Evolutionary conservation across 2,329 filamentous ascomycete species (phyloP), one percentile per base, ranked within the genome.

Genomic region (Pestalotiopsis sp.): DNA sequence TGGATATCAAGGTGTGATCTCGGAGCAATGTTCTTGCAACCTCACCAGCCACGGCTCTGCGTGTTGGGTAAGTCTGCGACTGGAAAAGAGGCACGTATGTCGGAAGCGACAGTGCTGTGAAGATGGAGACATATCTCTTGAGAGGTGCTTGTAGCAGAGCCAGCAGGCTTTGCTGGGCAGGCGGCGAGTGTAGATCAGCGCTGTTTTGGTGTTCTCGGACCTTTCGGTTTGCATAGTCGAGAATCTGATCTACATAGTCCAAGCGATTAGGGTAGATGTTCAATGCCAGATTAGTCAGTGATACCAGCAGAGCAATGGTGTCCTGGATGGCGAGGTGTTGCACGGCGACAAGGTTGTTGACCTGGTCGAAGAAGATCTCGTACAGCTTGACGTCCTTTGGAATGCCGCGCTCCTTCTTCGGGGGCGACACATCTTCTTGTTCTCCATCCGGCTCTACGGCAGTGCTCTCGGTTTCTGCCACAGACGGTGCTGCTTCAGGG

Each of bases 341-440:
- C 66, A 93, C 93, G 81, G 94, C 95, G 71, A 98, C 95, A 65
- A 99, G 85, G 76, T 95, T 95, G 77, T 97, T 92, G 71, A 98
- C 96, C 80, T 98, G 96, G 65, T 94, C 92, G 77, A 98, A 97
- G 85, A 98, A 99, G 69, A 98, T 94, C 81, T 98, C 95, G 80
- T 98, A 98, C 27, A 99, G 88, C 81, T 94, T 95, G 69, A 97
- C 90, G 75, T 94, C 91, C 66, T 91, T 87, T 0, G 92, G 91
- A 72, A 94, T 93, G 23, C 89, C 84, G 74, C 81, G 80, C 63
- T 80, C 77, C 68, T 81, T 79, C 70, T 81, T 80, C 5, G 78
- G 70, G 6, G 75, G 3, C 62, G 59, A 5, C 23, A 20, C 25
- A 9, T 57, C 7, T 36, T 36, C 31, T 59, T 41, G 31, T 17